These are phyloP conservation scores for Fragilaria radians DNA, from an alignment of 108 stramenopile species.

Conservation along the genomic window DNA sequence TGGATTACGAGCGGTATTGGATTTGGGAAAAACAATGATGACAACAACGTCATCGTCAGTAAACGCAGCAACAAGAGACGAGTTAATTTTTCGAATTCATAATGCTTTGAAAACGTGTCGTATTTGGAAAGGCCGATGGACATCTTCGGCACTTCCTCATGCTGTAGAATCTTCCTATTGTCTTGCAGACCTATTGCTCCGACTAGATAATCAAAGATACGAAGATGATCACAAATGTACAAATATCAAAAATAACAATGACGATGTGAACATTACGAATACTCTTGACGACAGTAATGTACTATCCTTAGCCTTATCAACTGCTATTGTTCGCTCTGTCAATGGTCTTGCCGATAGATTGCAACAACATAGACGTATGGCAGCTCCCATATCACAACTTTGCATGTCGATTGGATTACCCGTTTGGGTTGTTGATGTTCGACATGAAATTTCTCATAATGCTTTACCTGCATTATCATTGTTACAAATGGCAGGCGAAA, in stretches of 20 bases:
- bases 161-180: neutral
- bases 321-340: constrained; percentile 67
- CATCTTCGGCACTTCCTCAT: neutral
- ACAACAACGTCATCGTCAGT: neutral
- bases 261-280: neutral
- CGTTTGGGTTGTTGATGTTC: constrained; percentile 71
- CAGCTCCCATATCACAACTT: constrained; percentile 44
- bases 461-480: constrained; percentile 58
- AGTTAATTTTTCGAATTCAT: neutral
- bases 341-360: constrained; percentile 76
- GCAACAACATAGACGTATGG: constrained; percentile 47
- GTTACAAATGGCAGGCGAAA: constrained; percentile 51
- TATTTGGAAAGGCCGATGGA: neutral
- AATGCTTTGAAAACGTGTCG: neutral
- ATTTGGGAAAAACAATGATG: neutral
- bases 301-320: constrained; percentile 58
- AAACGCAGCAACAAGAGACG: neutral
- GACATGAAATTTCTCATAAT: constrained; percentile 80
- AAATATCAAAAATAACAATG: too few species aligned
- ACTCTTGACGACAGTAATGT: neutral
- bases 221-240: too few species aligned
- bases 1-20: neutral
- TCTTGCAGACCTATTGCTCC: neutral
- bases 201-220: too few species aligned
- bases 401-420: constrained; percentile 72